Conservation (phyloP, 2,329 filamentous ascomycete species). For the Alternaria ethzedia region DNA sequence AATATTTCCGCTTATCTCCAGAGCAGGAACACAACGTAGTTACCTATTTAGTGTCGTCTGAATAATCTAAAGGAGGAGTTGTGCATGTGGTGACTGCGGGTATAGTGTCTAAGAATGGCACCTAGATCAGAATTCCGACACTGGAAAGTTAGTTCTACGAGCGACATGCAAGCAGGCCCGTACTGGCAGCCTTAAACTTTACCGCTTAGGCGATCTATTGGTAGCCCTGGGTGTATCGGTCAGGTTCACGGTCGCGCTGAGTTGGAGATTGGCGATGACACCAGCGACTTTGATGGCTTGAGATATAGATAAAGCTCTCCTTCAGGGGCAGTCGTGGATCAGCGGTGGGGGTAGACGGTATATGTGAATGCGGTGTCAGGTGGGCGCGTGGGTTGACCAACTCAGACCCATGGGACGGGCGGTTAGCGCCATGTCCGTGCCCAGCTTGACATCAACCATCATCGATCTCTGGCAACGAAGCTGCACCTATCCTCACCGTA, state of each 20-base stretch:
- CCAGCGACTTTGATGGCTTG: not conserved
- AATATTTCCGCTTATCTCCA: not conserved
- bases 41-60: not conserved
- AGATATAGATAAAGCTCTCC: not conserved
- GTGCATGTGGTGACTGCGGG: not conserved
- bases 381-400: slow-evolving; percentile 5
- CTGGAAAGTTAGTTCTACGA: too few species aligned
- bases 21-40: not conserved
- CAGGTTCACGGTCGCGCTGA: not conserved
- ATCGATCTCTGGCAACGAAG: slow-evolving; percentile 10
- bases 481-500: slow-evolving; percentile 11
- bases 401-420: slow-evolving; percentile 5
- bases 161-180: not conserved
- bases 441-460: slow-evolving; percentile 12
- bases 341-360: not conserved
- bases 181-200: not conserved
- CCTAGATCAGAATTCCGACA: too few species aligned
- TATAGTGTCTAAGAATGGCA: not conserved
- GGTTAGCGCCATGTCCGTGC: slow-evolving; percentile 8
- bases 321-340: not conserved
- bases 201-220: not conserved
- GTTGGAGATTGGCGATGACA: not conserved
- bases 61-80: not conserved
- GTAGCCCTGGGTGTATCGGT: not conserved
- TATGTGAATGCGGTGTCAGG: slow-evolving; percentile 7